Conservation (phyloP, 2,329 filamentous ascomycete genomes). For the Penicillium brasilianum region DNA sequence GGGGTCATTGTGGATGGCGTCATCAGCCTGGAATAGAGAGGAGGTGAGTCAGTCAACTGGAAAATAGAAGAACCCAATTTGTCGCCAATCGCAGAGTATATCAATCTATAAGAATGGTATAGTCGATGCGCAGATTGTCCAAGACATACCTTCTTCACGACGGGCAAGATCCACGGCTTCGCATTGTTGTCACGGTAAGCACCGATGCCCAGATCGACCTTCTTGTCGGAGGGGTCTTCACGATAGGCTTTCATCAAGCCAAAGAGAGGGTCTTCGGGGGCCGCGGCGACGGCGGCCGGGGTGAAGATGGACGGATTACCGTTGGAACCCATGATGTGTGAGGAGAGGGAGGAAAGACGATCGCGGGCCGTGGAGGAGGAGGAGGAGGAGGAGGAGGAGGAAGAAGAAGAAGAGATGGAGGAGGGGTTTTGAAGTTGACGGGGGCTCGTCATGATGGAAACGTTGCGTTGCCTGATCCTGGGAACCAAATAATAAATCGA, state of each 20-base stretch:
- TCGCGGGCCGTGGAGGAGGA: conserved; percentile 28
- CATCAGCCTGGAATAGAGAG: conserved; percentile 73
- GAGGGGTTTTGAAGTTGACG: conserved; percentile 21
- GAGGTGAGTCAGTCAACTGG: not conserved
- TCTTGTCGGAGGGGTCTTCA: conserved; percentile 74
- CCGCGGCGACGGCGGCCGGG: conserved; percentile 78
- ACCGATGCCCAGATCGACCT: conserved; percentile 93
- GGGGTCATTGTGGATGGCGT: conserved; percentile 84
- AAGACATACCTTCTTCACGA: conserved; percentile 82
- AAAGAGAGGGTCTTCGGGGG: conserved; percentile 94
- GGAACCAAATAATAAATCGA: not conserved
- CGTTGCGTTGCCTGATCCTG: conserved; percentile 8
- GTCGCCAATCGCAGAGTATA: not conserved
- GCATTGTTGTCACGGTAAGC: conserved; percentile 94
- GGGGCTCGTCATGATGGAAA: conserved; percentile 28
- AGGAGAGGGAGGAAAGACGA: conserved; percentile 42
- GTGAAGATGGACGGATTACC: conserved; percentile 70
- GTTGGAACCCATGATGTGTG: conserved; percentile 69
- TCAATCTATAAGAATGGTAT: not conserved
- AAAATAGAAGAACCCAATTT: not conserved
- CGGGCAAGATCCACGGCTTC: conserved; percentile 95
- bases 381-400: conserved; percentile 30
- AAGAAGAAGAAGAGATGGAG: conserved; percentile 15
- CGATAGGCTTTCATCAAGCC: conserved; percentile 87
- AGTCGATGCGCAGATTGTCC: not conserved